Evolutionary conservation across 2,329 filamentous ascomycete genomes (phyloP).

Genomic region (Metarhizium brunneum): DNA sequence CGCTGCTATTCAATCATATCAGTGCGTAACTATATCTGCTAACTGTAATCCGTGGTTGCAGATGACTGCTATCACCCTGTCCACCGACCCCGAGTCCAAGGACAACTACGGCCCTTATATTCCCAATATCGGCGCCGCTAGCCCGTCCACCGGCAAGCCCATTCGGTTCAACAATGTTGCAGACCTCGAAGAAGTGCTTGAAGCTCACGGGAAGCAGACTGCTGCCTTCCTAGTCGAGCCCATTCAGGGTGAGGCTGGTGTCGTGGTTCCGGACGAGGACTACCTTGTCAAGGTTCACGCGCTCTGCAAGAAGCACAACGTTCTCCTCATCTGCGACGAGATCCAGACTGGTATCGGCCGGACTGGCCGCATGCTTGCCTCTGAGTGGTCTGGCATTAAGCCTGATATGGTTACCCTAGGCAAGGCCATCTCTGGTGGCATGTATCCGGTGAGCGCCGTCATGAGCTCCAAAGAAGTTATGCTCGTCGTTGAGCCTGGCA

Average conservation of each 20-base stretch:
- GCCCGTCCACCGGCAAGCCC: constrained; percentile 62
- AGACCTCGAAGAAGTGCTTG: constrained; percentile 70
- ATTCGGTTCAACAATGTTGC: constrained; percentile 82
- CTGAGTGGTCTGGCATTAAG: constrained; percentile 90
- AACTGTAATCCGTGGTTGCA: constrained; percentile 21
- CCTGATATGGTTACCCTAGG: constrained; percentile 91
- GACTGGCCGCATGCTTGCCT: constrained; percentile 88
- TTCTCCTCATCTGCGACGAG: constrained; percentile 94
- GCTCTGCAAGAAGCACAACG: constrained; percentile 91
- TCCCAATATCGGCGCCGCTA: constrained; percentile 71
- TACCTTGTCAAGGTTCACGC: constrained; percentile 74
- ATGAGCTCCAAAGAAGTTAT: constrained; percentile 84
- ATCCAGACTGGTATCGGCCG: constrained; percentile 97
- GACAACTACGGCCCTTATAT: constrained; percentile 97
- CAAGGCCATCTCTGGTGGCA: constrained; percentile 95
- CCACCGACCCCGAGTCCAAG: constrained; percentile 87
- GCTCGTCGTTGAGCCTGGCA: constrained; percentile 92
- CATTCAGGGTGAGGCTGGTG: constrained; percentile 94
- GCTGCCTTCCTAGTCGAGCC: constrained; percentile 93
- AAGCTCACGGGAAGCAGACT: constrained; percentile 72
- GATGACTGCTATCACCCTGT: constrained; percentile 94
- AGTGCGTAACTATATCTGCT: background rate
- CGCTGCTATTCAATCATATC: background rate
- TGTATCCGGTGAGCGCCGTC: constrained; percentile 97
- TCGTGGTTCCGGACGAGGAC: constrained; percentile 85